Base-by-base conservation (phyloP, 306 rosid genomes). In the Malus sylvestris region DNA sequence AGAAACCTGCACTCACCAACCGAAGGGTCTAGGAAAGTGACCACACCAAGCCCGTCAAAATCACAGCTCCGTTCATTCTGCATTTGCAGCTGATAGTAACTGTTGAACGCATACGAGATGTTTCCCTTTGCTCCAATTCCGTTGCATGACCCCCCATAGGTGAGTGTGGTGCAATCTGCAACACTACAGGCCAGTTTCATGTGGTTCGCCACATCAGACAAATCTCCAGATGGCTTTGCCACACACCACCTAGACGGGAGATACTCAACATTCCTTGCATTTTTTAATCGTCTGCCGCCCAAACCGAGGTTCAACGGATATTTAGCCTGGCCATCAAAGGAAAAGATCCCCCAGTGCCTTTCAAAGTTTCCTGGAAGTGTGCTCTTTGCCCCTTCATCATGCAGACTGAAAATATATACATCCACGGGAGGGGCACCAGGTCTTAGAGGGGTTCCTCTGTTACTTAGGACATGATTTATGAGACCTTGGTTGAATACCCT, bases 241-340 rank as follows among this genome's bases (percentile, higher is more conserved):
- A 92, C 88, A 61, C 99, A 95, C 99, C 99, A 95, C 78, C 97
- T 87, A 16, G 93, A 90, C 8, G 97, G 97, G 61, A 95, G 96
- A 81, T 92, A 89, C 82, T 88, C 84, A 58, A 95, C 97, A 71
- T 87, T 84, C 81, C 80, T 89, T 68, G 96, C 97, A 83, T 95
- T 88, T 80, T 81, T 92, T 81, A 95, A 68, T 30, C 76, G 65
- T 77, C 81, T 85, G 75, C 83, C 86, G 70, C 97, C 97, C 68
- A 79, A 87, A 78, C 96, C 93, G 40, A 92, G 97, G 88, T 89
- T 87, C 72, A 95, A 35, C 3, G 88, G 73, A 81, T 95, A 95
- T 84, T 90, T 95, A 13, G 97, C 97, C 70, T 95, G 96, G 3
- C 97, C 99, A 62, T 92, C 97, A 66, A 95, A 95, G 22, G 97